Conservation (phyloP, 2,329 filamentous ascomycete species). For the Fusarium incarnatum region DNA sequence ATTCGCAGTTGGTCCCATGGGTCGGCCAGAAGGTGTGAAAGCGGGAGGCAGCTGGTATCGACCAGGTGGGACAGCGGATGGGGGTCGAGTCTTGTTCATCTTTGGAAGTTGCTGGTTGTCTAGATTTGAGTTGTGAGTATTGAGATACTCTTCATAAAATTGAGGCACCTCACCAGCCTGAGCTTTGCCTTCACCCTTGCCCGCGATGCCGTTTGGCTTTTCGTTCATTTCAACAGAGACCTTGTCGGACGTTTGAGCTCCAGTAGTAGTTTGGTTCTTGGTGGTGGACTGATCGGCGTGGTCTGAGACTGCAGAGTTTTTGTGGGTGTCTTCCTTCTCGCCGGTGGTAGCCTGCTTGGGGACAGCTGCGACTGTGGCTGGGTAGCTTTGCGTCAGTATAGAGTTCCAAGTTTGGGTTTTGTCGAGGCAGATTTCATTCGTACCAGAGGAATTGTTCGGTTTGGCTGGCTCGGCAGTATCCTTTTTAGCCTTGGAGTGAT, state of each 20-base stretch:
- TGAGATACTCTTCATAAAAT: background rate
- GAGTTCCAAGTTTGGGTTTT: background rate
- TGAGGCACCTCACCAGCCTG: slow-evolving; percentile 31
- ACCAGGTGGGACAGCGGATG: slow-evolving; percentile 49
- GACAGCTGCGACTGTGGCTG: slow-evolving; percentile 23
- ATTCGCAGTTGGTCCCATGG: slow-evolving; percentile 48
- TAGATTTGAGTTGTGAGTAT: slow-evolving; percentile 19
- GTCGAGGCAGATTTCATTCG: slow-evolving; percentile 19
- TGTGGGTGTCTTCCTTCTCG: slow-evolving; percentile 31
- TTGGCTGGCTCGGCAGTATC: slow-evolving; percentile 6
- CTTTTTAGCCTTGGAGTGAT: slow-evolving; percentile 27
- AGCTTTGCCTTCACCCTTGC: slow-evolving; percentile 29
- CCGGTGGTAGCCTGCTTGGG: slow-evolving; percentile 30
- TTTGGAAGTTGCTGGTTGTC: slow-evolving; percentile 32
- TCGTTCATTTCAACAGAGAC: slow-evolving; percentile 7
- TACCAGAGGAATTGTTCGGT: slow-evolving; percentile 41
- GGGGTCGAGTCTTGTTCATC: slow-evolving; percentile 45
- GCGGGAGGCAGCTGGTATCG: slow-evolving; percentile 59
- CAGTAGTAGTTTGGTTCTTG: slow-evolving; percentile 21
- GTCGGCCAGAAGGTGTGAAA: slow-evolving; percentile 54
- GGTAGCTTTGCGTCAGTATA: slow-evolving; percentile 29
- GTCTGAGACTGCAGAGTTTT: slow-evolving; percentile 27
- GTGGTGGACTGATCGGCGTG: slow-evolving; percentile 44
- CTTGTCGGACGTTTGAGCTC: slow-evolving; percentile 20
- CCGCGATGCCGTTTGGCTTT: slow-evolving; percentile 35